phyloP scores from a whole-genome alignment of 2,329 filamentous ascomycete species.

The Podosphaera xanthii region DNA sequence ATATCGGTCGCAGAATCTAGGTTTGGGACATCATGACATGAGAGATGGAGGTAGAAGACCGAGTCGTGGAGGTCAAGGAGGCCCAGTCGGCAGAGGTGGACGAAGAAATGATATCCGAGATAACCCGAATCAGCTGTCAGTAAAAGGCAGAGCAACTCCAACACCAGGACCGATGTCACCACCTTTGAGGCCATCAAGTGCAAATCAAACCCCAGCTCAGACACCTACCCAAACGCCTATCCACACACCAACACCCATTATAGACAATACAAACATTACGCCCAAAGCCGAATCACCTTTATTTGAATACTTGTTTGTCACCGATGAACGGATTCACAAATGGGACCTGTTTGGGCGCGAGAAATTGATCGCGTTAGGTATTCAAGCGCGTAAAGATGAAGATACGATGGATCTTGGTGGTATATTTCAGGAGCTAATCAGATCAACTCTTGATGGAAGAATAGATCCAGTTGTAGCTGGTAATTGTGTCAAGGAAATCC shows the following conservation, averaged over 20 bases:
- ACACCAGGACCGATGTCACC: conserved; percentile 17
- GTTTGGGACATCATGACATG: conserved; percentile 32
- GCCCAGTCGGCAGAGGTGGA: conserved; percentile 10
- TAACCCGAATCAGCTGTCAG: conserved; percentile 13
- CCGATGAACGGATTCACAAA: conserved; percentile 37
- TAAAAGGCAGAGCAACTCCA: conserved; percentile 12
- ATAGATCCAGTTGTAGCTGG: conserved; percentile 49
- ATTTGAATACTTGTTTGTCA: conserved; percentile 58
- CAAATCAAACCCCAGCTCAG: conserved; percentile 12
- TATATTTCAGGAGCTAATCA: conserved; percentile 68
- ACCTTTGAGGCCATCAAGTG: conserved; percentile 11
- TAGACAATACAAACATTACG: neutral
- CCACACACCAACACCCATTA: conserved; percentile 11
- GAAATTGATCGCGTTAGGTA: conserved; percentile 40
- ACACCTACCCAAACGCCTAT: conserved; percentile 9
- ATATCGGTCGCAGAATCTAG: conserved; percentile 34
- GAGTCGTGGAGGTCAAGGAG: conserved; percentile 22
- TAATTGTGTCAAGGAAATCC: conserved; percentile 46
- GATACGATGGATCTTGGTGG: conserved; percentile 45
- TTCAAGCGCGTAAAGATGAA: conserved; percentile 40
- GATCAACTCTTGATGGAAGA: conserved; percentile 46
- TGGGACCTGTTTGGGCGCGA: conserved; percentile 50
- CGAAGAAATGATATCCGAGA: conserved; percentile 13
- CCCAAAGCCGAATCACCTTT: conserved; percentile 11
- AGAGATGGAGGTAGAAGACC: conserved; percentile 24